These are phyloP conservation scores for Pulveroboletus sp. DNA, from an alignment of 768 basidiomycete genomes.

Conservation along the genomic window DNA sequence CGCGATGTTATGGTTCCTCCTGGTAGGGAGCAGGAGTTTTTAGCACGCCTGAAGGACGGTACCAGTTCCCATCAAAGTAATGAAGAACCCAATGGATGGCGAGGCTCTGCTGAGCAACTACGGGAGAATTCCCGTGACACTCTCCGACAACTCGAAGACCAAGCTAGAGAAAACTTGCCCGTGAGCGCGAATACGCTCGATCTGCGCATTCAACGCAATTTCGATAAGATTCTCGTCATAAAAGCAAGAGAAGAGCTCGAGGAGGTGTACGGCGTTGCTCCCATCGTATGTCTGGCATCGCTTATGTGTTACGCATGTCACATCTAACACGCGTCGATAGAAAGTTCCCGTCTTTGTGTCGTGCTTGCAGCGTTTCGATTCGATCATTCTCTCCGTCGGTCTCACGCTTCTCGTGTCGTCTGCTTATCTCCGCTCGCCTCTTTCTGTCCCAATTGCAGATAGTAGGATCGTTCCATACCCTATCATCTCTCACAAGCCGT, in stretches of 20 bases:
- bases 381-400: constrained; percentile 66
- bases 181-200: constrained; percentile 18
- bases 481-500: constrained; percentile 29
- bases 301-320: background rate
- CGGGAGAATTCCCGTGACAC: constrained; percentile 12
- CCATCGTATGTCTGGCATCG: constrained; percentile 53
- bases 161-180: background rate
- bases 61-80: constrained; percentile 6
- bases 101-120: constrained; percentile 3
- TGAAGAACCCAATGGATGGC: constrained; percentile 9
- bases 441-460: constrained; percentile 31
- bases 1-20: constrained; percentile 58
- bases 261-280: constrained; percentile 72
- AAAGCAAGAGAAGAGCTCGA: constrained; percentile 73
- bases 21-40: constrained; percentile 37
- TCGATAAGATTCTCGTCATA: constrained; percentile 59
- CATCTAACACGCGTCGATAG: constrained; percentile 32
- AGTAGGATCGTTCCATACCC: constrained; percentile 13
- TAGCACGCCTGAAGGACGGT: constrained; percentile 26
- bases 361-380: constrained; percentile 71
- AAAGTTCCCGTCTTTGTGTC: constrained; percentile 75
- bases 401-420: constrained; percentile 49
- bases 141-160: constrained; percentile 20
- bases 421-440: constrained; percentile 54
- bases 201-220: constrained; percentile 54